These are phyloP conservation scores for Flaveria trinervia DNA, from an alignment of 129 eudicot genomes.

Conservation along the genomic window DNA sequence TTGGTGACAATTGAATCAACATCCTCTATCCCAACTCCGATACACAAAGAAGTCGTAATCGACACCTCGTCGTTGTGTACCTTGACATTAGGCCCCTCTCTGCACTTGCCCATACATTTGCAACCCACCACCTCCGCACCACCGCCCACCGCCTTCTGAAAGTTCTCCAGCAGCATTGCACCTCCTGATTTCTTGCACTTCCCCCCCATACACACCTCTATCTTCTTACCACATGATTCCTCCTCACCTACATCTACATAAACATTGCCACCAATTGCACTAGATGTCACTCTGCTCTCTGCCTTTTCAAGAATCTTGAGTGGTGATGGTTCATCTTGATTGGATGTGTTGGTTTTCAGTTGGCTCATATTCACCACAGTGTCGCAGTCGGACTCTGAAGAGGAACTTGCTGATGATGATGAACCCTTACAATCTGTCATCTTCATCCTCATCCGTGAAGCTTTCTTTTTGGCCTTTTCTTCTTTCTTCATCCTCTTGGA, in stretches of 20 bases:
- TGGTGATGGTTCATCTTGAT: neutral
- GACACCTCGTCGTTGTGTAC: conserved; percentile 21
- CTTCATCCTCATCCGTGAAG: conserved; percentile 21
- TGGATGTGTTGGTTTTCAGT: conserved; percentile 16
- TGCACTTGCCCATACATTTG: conserved; percentile 92
- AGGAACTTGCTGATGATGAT: conserved; percentile 40
- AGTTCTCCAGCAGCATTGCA: conserved; percentile 51
- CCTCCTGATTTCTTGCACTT: conserved; percentile 92
- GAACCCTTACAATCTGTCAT: conserved; percentile 36
- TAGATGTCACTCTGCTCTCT: neutral
- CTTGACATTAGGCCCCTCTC: conserved; percentile 72
- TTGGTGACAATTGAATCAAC: conserved; percentile 60
- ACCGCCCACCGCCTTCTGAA: conserved; percentile 52
- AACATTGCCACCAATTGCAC: no score
- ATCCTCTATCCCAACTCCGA: conserved; percentile 80
- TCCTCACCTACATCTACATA: neutral
- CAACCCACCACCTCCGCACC: conserved; percentile 71
- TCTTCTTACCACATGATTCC: conserved; percentile 32
- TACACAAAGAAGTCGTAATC: conserved; percentile 40
- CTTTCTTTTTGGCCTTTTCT: conserved; percentile 50
- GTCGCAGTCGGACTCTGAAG: conserved; percentile 77
- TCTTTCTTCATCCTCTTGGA: conserved; percentile 53
- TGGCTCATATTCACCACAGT: conserved; percentile 52
- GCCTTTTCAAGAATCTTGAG: neutral
- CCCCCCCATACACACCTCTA: conserved; percentile 97